Conservation (phyloP, 352 stramenopile genomes). For the Thalassiosira mediterranea region DNA sequence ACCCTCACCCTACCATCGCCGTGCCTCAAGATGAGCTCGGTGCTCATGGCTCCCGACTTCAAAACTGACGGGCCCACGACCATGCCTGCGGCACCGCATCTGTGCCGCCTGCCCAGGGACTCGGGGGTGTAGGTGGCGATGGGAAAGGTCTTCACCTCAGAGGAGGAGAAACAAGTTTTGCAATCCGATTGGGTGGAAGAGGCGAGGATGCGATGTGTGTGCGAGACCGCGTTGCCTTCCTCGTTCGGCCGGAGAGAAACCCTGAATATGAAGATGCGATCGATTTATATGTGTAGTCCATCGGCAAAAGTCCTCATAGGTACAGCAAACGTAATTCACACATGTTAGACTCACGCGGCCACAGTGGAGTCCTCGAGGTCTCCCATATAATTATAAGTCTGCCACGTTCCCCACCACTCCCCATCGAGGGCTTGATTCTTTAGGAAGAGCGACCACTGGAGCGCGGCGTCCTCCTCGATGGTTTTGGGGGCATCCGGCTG, state of each 20-base stretch:
- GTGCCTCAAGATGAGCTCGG: constrained; percentile 73
- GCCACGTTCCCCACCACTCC: constrained; percentile 80
- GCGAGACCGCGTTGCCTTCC: constrained; percentile 47
- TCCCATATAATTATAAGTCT: constrained; percentile 80
- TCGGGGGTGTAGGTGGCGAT: constrained; percentile 66
- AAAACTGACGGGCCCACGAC: constrained; percentile 70
- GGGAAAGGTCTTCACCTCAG: constrained; percentile 62
- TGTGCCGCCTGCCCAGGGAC: constrained; percentile 47
- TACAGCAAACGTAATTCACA: no score
- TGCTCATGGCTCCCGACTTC: constrained; percentile 72
- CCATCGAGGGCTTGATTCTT: constrained; percentile 73
- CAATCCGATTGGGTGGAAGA: constrained; percentile 75
- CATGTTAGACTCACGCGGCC: no score
- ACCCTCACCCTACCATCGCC: constrained; percentile 74
- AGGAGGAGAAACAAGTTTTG: constrained; percentile 76
- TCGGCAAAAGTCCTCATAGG: no score
- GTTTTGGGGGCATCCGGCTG: constrained; percentile 44
- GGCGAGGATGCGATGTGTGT: constrained; percentile 73
- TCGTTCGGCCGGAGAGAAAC: constrained; percentile 40
- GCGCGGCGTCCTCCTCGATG: constrained; percentile 49
- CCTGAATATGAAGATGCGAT: no score
- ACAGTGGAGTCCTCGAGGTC: constrained; percentile 74
- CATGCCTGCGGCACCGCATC: constrained; percentile 63
- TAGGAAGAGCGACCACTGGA: constrained; percentile 81
- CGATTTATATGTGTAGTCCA: no score